Evolutionary conservation across 257 asterid species (phyloP).

Genomic region (Salvia rosmarinus): DNA sequence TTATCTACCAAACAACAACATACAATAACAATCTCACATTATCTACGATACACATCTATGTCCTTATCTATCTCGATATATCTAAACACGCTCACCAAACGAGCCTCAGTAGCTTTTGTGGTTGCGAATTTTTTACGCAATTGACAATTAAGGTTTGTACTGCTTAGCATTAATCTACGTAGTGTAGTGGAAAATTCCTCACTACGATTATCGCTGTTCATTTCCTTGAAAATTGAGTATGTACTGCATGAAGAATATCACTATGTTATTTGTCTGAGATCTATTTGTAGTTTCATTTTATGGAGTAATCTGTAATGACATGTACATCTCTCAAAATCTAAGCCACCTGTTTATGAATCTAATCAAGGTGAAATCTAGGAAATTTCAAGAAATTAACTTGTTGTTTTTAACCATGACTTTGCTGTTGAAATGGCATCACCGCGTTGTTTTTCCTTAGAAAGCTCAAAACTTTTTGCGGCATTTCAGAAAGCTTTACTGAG

Average conservation of each 20-base stretch:
- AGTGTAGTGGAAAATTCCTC: too few relatives aligned
- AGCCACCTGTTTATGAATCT: not conserved
- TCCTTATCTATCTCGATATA: too few relatives aligned
- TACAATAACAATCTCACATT: too few relatives aligned
- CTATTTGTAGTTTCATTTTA: conserved; percentile 42
- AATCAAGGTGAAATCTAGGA: not conserved
- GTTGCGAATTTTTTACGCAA: too few relatives aligned
- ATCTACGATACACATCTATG: too few relatives aligned
- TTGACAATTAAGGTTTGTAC: too few relatives aligned
- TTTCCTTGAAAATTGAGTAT: too few relatives aligned
- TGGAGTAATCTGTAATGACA: conserved; percentile 30
- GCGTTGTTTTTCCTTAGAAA: not conserved
- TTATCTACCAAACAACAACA: too few relatives aligned
- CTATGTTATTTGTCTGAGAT: conserved; percentile 19
- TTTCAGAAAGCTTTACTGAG: conserved; percentile 11
- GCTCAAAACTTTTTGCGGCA: conserved; percentile 34
- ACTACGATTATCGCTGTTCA: too few relatives aligned
- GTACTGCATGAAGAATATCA: not conserved
- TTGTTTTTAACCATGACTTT: not conserved
- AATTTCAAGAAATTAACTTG: not conserved
- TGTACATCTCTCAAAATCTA: conserved; percentile 40
- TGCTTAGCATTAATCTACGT: too few relatives aligned
- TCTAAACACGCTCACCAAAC: too few relatives aligned
- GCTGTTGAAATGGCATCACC: not conserved
- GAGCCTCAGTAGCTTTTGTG: too few relatives aligned